These are phyloP conservation scores for Cyclotella baltica DNA, from an alignment of 108 stramenopile genomes.

Conservation along the genomic window DNA sequence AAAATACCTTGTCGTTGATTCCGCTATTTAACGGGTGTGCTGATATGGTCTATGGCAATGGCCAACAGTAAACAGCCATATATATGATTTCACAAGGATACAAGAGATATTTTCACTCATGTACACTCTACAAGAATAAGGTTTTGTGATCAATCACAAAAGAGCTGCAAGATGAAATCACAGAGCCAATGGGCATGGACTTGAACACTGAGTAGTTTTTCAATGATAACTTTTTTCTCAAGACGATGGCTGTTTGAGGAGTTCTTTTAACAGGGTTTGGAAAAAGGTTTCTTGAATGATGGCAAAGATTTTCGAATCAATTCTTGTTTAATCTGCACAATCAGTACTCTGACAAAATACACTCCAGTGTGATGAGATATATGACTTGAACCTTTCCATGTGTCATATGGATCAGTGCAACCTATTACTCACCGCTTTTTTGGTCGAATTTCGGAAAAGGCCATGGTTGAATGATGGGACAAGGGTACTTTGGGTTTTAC, in stretches of 20 bases:
- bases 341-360: not conserved
- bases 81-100: not conserved
- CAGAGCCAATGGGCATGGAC: not conserved
- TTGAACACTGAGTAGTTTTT: no score
- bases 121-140: not conserved
- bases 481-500: not conserved
- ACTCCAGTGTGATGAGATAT: not conserved
- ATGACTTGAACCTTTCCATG: not conserved
- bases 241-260: not conserved
- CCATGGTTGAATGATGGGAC: not conserved
- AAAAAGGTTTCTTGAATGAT: not conserved
- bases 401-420: not conserved
- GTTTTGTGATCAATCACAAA: not conserved
- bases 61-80: not conserved
- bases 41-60: not conserved
- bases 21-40: not conserved
- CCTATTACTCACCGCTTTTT: not conserved
- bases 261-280: not conserved
- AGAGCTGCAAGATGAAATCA: not conserved
- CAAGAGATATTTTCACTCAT: not conserved
- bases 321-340: not conserved
- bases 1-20: not conserved
- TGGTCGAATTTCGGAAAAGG: not conserved
- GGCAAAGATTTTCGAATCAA: not conserved
- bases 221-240: not conserved